These are phyloP conservation scores for Arbutus unedo DNA, from an alignment of 148 eudicot species.

Conservation along the genomic window DNA sequence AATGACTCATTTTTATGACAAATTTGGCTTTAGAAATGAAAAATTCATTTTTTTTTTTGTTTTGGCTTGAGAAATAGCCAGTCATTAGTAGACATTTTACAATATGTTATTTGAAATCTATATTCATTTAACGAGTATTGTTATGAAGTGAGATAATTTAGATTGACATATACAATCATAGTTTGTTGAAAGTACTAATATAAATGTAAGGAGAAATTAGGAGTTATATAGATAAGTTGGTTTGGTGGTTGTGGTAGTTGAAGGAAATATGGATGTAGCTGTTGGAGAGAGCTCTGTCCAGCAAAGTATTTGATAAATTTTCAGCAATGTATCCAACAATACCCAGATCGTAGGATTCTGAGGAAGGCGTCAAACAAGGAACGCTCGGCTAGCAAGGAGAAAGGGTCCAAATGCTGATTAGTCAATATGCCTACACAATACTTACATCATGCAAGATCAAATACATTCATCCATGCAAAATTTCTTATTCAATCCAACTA, in stretches of 20 bases:
- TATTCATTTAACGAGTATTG: too few species aligned
- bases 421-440: too few species aligned
- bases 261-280: background rate
- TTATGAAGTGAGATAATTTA: background rate
- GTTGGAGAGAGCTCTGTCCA: background rate
- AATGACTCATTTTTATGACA: too few species aligned
- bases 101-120: too few species aligned
- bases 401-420: background rate
- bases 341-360: too few species aligned
- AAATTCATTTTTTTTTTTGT: too few species aligned
- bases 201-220: background rate
- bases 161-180: background rate
- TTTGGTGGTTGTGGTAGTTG: conserved; percentile 3
- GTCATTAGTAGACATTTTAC: too few species aligned
- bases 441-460: too few species aligned
- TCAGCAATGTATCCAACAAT: background rate
- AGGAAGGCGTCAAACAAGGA: background rate
- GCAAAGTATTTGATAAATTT: background rate
- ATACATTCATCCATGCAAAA: too few species aligned
- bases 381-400: background rate
- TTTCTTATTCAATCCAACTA: background rate
- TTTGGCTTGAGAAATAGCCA: too few species aligned
- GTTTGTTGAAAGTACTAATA: background rate
- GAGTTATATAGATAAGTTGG: too few species aligned
- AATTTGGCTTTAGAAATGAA: too few species aligned